Conservation (phyloP, 345 rosid genomes). For the Corchorus olitorius region DNA sequence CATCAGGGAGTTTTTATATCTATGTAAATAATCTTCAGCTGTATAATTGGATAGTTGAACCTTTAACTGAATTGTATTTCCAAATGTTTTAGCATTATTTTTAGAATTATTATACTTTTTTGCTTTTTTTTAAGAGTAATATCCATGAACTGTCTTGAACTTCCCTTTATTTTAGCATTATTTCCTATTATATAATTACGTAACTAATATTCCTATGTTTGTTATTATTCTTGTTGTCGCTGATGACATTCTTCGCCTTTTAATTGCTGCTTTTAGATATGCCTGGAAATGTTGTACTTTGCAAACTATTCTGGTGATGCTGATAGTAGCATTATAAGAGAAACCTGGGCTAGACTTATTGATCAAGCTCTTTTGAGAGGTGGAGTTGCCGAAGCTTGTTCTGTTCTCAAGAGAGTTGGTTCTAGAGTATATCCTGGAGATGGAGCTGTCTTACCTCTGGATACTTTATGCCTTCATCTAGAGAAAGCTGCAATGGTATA, state of each 20-base stretch:
- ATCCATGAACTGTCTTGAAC: background rate
- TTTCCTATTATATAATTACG: background rate
- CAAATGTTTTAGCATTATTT: background rate
- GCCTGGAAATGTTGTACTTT: slow-evolving; percentile 92
- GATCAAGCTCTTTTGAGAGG: slow-evolving; percentile 91
- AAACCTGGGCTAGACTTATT: slow-evolving; percentile 93
- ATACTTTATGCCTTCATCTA: slow-evolving; percentile 86
- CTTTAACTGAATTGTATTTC: background rate
- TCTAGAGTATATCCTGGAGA: slow-evolving; percentile 89
- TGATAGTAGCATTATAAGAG: slow-evolving; percentile 88
- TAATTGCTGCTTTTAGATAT: slow-evolving; percentile 56
- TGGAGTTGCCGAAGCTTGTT: slow-evolving; percentile 96
- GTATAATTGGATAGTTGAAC: background rate
- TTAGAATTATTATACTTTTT: background rate
- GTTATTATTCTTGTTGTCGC: background rate
- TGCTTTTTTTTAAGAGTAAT: background rate
- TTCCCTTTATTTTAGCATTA: background rate
- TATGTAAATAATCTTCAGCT: background rate
- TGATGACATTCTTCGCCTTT: slow-evolving; percentile 11
- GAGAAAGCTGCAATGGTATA: slow-evolving; percentile 93
- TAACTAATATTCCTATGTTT: background rate
- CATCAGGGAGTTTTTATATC: background rate
- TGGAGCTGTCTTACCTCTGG: slow-evolving; percentile 86
- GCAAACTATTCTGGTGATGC: slow-evolving; percentile 92
- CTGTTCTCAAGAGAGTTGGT: slow-evolving; percentile 86